Conservation (phyloP, 148 eudicot species). For the Rhododendron vialii region DNA sequence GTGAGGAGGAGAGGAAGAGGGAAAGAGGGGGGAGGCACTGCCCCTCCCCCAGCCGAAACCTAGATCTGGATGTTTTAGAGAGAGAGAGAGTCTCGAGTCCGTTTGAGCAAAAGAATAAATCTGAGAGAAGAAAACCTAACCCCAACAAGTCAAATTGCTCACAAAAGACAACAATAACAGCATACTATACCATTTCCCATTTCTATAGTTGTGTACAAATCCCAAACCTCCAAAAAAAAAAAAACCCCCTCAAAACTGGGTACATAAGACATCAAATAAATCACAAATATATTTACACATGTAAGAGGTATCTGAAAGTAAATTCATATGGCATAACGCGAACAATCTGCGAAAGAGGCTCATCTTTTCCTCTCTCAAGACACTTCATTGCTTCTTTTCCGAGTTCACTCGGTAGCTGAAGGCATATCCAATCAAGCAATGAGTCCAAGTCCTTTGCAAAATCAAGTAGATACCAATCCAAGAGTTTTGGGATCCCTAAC, state of each 20-base stretch:
- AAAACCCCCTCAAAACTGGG: not conserved
- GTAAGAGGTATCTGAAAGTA: slow-evolving; percentile 83
- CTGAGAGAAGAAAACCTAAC: not conserved
- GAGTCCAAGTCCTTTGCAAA: slow-evolving; percentile 78
- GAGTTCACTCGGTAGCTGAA: slow-evolving; percentile 67
- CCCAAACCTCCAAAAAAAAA: slow-evolving; percentile 3
- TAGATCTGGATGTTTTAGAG: no score
- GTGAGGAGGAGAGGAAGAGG: no score
- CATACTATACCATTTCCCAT: not conserved
- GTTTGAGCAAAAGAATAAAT: no score
- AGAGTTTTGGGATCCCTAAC: slow-evolving; percentile 59
- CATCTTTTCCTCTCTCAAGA: slow-evolving; percentile 35
- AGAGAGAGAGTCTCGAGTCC: no score
- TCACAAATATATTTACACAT: slow-evolving; percentile 12
- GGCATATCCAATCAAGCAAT: slow-evolving; percentile 87
- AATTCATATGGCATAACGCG: slow-evolving; percentile 68
- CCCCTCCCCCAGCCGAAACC: no score
- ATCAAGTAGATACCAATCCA: slow-evolving; percentile 84
- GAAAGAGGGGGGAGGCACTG: no score
- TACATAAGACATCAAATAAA: not conserved
- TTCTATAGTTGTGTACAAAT: slow-evolving; percentile 22
- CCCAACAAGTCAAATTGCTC: slow-evolving; percentile 7
- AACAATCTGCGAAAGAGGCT: slow-evolving; percentile 41
- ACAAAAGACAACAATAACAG: slow-evolving; percentile 14
- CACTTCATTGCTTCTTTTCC: slow-evolving; percentile 43